Evolutionary conservation across 805 yeast species (phyloP), one percentile per base, ranked within the genome.

Genomic region (Cyberlindnera xylosilytica): DNA sequence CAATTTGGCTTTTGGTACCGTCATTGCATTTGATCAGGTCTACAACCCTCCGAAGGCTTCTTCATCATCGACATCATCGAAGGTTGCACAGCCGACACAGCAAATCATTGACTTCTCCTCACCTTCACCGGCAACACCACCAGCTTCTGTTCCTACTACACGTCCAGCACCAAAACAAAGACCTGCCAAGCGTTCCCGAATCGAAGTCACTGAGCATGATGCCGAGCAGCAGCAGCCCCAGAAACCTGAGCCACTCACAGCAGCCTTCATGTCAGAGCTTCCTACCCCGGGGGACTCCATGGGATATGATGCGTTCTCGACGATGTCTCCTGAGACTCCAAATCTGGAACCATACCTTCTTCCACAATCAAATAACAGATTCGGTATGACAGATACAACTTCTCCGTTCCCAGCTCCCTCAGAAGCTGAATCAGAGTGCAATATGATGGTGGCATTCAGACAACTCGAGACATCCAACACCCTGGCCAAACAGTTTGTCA

Each of bases 1-100:
- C 57, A 52, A 61, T 40, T 22, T 45, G 11, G 54, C 53, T 1
- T 44, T 42, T n/a, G 52, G 53, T 1, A 55, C 59, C 2, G 20
- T 55, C 2, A 27, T 34, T 1, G 26, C 55, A 2, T 55, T 53
- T 33, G 47, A 46, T 2, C 44, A 46, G 35, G 49, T 45, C 40
- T 45, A 48, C 24, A 48, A 45, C 41, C 7, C n/a, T 8, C 5
- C 24, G 5, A n/a, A 13, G 18, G 19, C 23, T 16, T 6, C 33
- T 4, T 4, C 15, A n/a, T n/a, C n/a, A n/a, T n/a, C n/a, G n/a
- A n/a, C n/a, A n/a, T n/a, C n/a, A n/a, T n/a, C n/a, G n/a, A n/a
- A n/a, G n/a, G n/a, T n/a, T n/a, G n/a, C n/a, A n/a, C n/a, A n/a
- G n/a, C n/a, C n/a, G n/a, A n/a, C n/a, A n/a, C n/a, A 6, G 19